These are phyloP conservation scores for Stagonosporopsis tanaceti DNA, from an alignment of 2,329 filamentous ascomycete genomes.

Conservation along the genomic window DNA sequence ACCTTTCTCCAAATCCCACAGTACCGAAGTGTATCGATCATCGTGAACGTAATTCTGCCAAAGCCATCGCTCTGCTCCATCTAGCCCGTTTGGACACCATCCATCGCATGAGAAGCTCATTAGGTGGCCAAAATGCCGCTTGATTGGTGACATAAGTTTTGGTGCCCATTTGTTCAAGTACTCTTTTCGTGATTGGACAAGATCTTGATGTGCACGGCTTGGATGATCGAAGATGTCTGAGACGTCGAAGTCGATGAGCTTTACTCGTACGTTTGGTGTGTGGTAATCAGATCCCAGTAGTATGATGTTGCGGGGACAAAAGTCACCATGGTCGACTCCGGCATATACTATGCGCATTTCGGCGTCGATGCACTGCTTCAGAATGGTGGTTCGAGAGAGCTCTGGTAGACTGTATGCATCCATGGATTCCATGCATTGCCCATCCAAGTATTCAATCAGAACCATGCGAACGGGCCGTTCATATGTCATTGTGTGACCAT, in stretches of 20 bases:
- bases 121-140: not conserved
- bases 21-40: not conserved
- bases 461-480: not conserved
- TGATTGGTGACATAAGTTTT: not conserved
- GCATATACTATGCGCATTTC: constrained; percentile 4
- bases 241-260: not conserved
- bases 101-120: not conserved
- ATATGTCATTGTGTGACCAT: not conserved
- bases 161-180: not conserved
- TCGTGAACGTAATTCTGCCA: not conserved
- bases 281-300: not conserved
- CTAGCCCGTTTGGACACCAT: not conserved
- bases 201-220: not conserved
- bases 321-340: constrained; percentile 12
- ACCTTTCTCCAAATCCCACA: not conserved
- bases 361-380: not conserved
- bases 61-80: not conserved
- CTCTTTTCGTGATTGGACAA: not conserved
- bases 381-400: not conserved
- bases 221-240: not conserved
- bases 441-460: not conserved
- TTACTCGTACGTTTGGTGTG: not conserved
- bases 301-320: constrained; percentile 21
- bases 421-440: not conserved
- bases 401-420: not conserved